Conservation (phyloP, 2,329 filamentous ascomycete genomes). For the Ploettnerulaceae sp. region DNA sequence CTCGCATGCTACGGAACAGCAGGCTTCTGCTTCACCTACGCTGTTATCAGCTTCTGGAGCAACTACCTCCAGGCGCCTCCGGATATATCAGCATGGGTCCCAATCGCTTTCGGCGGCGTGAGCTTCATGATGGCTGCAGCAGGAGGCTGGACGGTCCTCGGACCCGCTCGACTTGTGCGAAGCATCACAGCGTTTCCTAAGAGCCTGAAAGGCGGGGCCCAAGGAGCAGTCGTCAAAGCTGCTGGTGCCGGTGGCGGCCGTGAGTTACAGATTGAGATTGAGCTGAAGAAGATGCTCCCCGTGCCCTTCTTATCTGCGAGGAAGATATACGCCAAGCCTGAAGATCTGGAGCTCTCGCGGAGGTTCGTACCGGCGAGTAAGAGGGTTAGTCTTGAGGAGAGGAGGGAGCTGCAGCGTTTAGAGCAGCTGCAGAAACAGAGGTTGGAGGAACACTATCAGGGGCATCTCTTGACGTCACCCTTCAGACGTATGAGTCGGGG, state of each 20-base stretch:
- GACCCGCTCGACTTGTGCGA: slow-evolving; percentile 53
- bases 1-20: slow-evolving; percentile 54
- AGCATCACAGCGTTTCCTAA: slow-evolving; percentile 30
- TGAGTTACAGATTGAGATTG: slow-evolving; percentile 47
- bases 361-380: slow-evolving; percentile 31
- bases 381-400: slow-evolving; percentile 24
- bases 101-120: slow-evolving; percentile 51
- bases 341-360: slow-evolving; percentile 19
- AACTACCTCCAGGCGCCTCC: slow-evolving; percentile 46
- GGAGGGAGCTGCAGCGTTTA: slow-evolving; percentile 34
- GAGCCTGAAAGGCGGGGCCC: slow-evolving; percentile 17
- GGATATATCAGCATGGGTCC: slow-evolving; percentile 52
- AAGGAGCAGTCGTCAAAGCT: slow-evolving; percentile 8
- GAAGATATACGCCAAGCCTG: slow-evolving; percentile 23
- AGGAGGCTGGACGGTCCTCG: slow-evolving; percentile 55
- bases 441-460: slow-evolving; percentile 44
- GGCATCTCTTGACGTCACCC: slow-evolving; percentile 52
- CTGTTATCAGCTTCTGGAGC: slow-evolving; percentile 46
- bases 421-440: slow-evolving; percentile 35
- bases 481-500: slow-evolving; percentile 47
- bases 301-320: slow-evolving; percentile 29
- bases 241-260: not conserved
- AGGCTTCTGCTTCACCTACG: slow-evolving; percentile 48
- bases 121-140: slow-evolving; percentile 56
- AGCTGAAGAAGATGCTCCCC: slow-evolving; percentile 32